Conservation (phyloP, 2,329 filamentous ascomycete genomes). For the Colletotrichum aenigma region DNA sequence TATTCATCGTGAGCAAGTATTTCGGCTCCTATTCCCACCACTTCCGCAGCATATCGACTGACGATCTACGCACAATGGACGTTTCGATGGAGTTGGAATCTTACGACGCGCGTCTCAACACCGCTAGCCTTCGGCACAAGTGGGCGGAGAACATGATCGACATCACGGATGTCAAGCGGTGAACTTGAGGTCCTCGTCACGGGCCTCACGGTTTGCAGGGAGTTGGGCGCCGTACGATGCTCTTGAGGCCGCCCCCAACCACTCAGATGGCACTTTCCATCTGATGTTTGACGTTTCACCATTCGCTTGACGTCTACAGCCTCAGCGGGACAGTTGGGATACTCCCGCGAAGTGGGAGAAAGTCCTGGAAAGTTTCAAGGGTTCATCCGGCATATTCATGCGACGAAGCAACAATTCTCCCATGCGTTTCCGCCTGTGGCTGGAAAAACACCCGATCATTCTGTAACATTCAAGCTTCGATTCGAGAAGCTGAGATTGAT, state of each 20-base stretch:
- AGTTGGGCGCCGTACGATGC: not conserved
- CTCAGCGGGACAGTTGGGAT: not conserved
- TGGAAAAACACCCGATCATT: not conserved
- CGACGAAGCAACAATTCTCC: not conserved
- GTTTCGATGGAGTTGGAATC: not conserved
- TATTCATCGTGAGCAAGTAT: not conserved
- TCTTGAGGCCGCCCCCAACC: not conserved
- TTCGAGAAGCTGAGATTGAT: not conserved
- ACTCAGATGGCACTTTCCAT: not conserved
- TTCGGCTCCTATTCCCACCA: not conserved
- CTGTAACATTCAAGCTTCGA: not conserved
- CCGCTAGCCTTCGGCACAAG: not conserved
- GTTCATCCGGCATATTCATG: not conserved
- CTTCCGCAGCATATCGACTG: not conserved
- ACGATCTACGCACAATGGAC: not conserved
- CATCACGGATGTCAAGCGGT: not conserved
- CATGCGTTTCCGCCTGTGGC: not conserved
- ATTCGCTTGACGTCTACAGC: not conserved
- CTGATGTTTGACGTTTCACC: not conserved
- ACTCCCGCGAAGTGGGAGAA: not conserved
- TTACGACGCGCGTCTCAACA: not conserved
- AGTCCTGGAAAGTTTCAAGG: not conserved
- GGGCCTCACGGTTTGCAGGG: not conserved
- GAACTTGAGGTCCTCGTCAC: not conserved
- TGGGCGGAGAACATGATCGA: not conserved